Percentiles rank a stretch among this genome's conserved stretches.
phyloP scores from a whole-genome alignment of 306 rosid genomes.

The Dalbergia cultrata region DNA sequence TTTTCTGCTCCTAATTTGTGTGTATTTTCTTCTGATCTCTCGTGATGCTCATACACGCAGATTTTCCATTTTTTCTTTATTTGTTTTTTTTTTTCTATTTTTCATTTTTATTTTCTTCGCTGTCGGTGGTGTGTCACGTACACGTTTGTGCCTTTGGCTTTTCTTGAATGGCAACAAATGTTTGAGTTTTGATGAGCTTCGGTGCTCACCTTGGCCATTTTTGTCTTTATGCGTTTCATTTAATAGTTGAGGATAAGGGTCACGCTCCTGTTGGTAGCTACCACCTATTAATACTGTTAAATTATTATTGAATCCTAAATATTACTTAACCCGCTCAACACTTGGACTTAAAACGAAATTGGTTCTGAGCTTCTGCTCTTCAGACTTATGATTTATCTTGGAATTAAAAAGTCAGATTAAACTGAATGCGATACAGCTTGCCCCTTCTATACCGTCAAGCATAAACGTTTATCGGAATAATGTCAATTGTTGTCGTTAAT shows the following conservation, averaged over 20 bases:
- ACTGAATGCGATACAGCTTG: neutral
- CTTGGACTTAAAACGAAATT: neutral
- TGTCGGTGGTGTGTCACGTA: conserved; percentile 15
- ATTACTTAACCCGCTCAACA: neutral
- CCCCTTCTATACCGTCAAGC: conserved; percentile 8
- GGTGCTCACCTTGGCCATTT: conserved; percentile 27
- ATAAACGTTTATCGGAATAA: neutral
- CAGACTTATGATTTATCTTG: neutral
- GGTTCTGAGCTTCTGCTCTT: neutral
- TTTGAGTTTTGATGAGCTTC: conserved; percentile 26
- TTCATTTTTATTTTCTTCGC: conserved; percentile 20
- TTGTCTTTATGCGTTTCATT: neutral
- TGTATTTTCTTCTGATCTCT: conserved; percentile 31
- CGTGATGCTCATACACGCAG: neutral
- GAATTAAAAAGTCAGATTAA: conserved; percentile 12
- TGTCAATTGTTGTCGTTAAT: neutral
- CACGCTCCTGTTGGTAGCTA: neutral
- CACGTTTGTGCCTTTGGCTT: conserved; percentile 8
- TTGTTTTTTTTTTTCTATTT: no score
- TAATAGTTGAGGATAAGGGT: conserved; percentile 13
- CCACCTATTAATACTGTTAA: neutral
- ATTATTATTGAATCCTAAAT: neutral
- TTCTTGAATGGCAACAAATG: neutral
- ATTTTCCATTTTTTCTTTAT: neutral
- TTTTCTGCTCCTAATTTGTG: conserved; percentile 2